Base-by-base conservation (phyloP, 768 basidiomycete genomes). In the Naganishia vaughanmartiniae region DNA sequence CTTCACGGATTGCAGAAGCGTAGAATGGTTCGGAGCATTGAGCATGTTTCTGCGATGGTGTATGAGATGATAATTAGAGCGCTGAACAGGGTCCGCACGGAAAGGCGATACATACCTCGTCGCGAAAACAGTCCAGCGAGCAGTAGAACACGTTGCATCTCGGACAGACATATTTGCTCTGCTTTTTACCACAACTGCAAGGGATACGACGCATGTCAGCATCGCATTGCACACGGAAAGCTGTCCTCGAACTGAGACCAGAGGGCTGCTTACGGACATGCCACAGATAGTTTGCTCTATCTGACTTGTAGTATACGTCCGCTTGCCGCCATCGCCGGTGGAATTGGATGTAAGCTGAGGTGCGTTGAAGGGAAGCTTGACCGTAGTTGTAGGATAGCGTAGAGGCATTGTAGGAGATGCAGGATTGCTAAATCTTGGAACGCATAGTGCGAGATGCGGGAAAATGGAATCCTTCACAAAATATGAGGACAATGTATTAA, bases 21-120 rank as follows among this genome's bases (percentile, higher is more conserved):
- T 69, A 69, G 45, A 69, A 69, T 58, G 68, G 46, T 24, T 69
- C 68, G 4, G 68, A 69, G 56, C 68, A 69, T 39, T 69, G 68
- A 7, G 36, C 30, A 45, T 69, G 68, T 46, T 46, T 60, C 68
- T 69, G 17, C 7, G 46, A 36, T 2, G 24, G 15, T 2, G 10
- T 33, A 39, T 21, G 17, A 28, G 42, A 10, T 4, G 30, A 28
- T 46, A 26, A 4, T 39, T 28, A 45, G 15, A 34, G 39, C 0
- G 15, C 46, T 6, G 3, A n/a, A 11, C 24, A 17, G 26, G 42
- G 2, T n/a, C 6, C 48, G 46, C 0, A 42, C 3, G n/a, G 39
- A 21, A 36, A 2, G 33, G 14, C 21, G 4, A 26, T 17, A 66
- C 48, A 1, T 33, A 69, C 68, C 28, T 58, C 56, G 42, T 54